These are phyloP conservation scores for Protomyces inouyei DNA, from an alignment of 1,139 yeast species.

Conservation along the genomic window DNA sequence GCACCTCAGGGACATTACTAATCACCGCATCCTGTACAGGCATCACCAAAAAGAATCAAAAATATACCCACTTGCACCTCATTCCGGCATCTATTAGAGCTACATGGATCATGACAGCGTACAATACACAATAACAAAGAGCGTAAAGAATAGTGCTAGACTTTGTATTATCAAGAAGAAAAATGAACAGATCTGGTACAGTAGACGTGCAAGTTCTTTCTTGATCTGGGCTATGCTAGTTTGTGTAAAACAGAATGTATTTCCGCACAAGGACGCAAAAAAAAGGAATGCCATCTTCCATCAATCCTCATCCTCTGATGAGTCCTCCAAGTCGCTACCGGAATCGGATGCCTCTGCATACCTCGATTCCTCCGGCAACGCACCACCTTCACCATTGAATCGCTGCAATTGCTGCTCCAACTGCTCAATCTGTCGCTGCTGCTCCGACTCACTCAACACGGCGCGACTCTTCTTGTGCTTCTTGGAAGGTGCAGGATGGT, in stretches of 20 bases:
- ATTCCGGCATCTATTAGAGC: too few relatives aligned
- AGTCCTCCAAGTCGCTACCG: conserved; percentile 15
- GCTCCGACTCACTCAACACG: conserved; percentile 56
- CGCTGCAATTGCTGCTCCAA: conserved; percentile 32
- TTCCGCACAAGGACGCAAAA: too few relatives aligned
- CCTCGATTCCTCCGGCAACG: conserved; percentile 17
- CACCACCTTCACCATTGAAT: conserved; percentile 18
- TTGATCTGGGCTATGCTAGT: too few relatives aligned
- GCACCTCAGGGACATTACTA: not conserved
- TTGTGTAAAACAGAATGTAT: too few relatives aligned
- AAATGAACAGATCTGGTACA: too few relatives aligned
- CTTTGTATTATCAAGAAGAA: not conserved
- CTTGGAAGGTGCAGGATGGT: conserved; percentile 25
- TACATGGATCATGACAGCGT: too few relatives aligned
- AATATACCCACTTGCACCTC: too few relatives aligned
- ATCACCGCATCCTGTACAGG: not conserved
- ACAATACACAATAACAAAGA: not conserved
- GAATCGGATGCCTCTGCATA: conserved; percentile 13
- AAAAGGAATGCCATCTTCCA: too few relatives aligned
- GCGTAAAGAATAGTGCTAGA: not conserved
- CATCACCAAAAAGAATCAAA: too few relatives aligned
- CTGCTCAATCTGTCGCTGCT: conserved; percentile 33
- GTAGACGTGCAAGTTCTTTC: too few relatives aligned
- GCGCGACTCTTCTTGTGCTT: conserved; percentile 50
- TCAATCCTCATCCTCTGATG: conserved; percentile 22